Evolutionary conservation across 2,329 filamentous ascomycete species (phyloP), one percentile per base, ranked within the genome.

Genomic region (Coniochaeta ligniaria): DNA sequence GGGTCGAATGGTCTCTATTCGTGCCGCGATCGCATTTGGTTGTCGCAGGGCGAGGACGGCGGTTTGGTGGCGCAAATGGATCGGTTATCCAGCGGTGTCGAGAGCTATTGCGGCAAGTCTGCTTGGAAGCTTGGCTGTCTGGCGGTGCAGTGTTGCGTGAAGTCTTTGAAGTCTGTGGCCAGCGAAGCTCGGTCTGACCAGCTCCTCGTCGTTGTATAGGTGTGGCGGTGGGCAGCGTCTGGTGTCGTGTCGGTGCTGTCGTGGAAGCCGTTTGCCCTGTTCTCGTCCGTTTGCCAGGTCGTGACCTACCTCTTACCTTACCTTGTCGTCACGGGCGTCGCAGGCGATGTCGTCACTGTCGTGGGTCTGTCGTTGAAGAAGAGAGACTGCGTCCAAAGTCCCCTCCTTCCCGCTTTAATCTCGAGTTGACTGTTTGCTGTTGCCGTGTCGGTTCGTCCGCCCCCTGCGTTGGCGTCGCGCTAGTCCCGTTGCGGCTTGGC

Each of bases 11-110:
- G 47, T 52, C 17, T 52, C 12, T 33, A 52, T 38, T 26, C 24
- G 24, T 61, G 17, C 45, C 17, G 58, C 57, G 55, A 36, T 58
- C 56, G 56, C 56, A 58, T 58, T 14, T 58, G 56, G 35, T 36
- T 57, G 54, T 57, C 54, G 54, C 28, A 38, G 20, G 54, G 17
- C 8, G 31, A 17, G 17, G 33, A 52, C 24, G 17, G 24, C 47
- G 20, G 47, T 52, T 16, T 9, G 17, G 22, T 8, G 47, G 22
- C 16, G 47, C 47, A n/a, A 26, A 31, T 24, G n/a, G 47, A n/a
- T 52, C 26, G 22, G 9, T 2, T 17, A 31, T 17, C 24, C 26
- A 31, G 47, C 47, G 11, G 6, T 7, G 22, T 52, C 1, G 14
- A 17, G 22, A 26, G 11, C 2, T 52, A 24, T 12, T 14, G 43